Conservation (phyloP, 2,329 filamentous ascomycete species). For the Fusarium illudens region DNA sequence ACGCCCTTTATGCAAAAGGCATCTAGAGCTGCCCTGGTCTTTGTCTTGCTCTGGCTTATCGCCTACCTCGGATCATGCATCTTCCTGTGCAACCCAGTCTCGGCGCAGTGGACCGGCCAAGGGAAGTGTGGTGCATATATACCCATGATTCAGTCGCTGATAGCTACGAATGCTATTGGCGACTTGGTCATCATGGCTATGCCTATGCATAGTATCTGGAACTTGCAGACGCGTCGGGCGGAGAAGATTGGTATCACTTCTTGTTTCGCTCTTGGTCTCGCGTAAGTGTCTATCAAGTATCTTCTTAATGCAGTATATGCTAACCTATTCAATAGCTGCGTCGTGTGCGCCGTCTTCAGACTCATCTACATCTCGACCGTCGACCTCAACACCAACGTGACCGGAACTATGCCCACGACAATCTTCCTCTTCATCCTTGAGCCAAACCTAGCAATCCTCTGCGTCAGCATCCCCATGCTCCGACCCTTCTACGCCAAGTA, state of each 20-base stretch:
- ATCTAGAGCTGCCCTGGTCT: conserved; percentile 45
- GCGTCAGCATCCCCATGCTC: conserved; percentile 54
- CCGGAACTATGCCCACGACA: conserved; percentile 51
- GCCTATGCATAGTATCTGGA: conserved; percentile 51
- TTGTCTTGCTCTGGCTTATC: conserved; percentile 54
- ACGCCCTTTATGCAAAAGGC: conserved; percentile 39
- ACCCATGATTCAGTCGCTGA: conserved; percentile 49
- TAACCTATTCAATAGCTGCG: conserved; percentile 42
- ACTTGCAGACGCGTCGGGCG: conserved; percentile 46
- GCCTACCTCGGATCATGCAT: conserved; percentile 51
- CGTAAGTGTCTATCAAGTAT: conserved; percentile 38
- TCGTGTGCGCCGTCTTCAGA: conserved; percentile 51
- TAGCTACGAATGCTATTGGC: conserved; percentile 49
- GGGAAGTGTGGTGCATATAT: conserved; percentile 47
- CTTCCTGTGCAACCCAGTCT: conserved; percentile 57
- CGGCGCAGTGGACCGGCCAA: conserved; percentile 52
- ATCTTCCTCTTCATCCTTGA: conserved; percentile 52
- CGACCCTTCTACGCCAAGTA: conserved; percentile 48
- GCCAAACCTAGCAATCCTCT: conserved; percentile 52
- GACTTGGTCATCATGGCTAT: conserved; percentile 51
- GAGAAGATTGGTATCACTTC: conserved; percentile 50
- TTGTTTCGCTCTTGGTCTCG: conserved; percentile 48
- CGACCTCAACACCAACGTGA: conserved; percentile 48
- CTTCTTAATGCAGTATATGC: not conserved
- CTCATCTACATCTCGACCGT: conserved; percentile 50